A percentile compares a stretch with the other conserved stretches of the same genome.
phyloP scores from a whole-genome alignment of 768 basidiomycete genomes.

The Gyrodon lividus region DNA sequence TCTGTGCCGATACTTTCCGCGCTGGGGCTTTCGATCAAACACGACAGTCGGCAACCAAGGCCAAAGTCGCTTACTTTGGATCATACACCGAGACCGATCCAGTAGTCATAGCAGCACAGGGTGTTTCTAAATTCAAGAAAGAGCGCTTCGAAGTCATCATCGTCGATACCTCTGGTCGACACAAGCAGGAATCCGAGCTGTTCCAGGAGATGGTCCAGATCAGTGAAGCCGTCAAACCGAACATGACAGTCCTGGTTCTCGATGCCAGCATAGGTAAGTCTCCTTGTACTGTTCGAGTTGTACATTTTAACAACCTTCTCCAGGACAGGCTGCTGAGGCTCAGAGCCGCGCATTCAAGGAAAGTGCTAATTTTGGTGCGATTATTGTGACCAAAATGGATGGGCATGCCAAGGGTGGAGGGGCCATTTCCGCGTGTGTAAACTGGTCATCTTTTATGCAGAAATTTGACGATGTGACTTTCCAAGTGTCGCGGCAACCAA shows the following conservation, averaged over 20 bases:
- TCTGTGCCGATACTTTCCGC: conserved; percentile 99
- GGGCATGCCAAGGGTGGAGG: conserved; percentile 99
- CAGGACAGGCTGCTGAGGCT: conserved; percentile 96
- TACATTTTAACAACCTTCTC: background rate
- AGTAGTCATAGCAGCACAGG: conserved; percentile 89
- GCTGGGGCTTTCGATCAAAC: conserved; percentile 99
- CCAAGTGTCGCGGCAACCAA: conserved; percentile 94
- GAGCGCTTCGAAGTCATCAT: conserved; percentile 98
- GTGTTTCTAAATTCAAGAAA: conserved; percentile 96
- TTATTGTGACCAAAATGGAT: conserved; percentile 99
- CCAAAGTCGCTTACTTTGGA: conserved; percentile 98
- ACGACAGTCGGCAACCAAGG: conserved; percentile 97
- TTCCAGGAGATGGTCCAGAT: conserved; percentile 99
- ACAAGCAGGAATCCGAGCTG: conserved; percentile 94
- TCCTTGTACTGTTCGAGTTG: background rate
- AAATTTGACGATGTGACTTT: conserved; percentile 11
- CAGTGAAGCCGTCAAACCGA: conserved; percentile 86
- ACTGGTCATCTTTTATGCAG: background rate
- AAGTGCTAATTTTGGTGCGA: conserved; percentile 95
- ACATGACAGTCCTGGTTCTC: conserved; percentile 93
- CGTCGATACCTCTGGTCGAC: conserved; percentile 96
- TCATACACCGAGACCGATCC: conserved; percentile 99
- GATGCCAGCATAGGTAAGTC: conserved; percentile 93
- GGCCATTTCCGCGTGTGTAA: conserved; percentile 93
- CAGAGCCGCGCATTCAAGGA: conserved; percentile 98